These are phyloP conservation scores for Paratinospora sagittata DNA, from an alignment of 164 flowering plant genomes.

Conservation along the genomic window DNA sequence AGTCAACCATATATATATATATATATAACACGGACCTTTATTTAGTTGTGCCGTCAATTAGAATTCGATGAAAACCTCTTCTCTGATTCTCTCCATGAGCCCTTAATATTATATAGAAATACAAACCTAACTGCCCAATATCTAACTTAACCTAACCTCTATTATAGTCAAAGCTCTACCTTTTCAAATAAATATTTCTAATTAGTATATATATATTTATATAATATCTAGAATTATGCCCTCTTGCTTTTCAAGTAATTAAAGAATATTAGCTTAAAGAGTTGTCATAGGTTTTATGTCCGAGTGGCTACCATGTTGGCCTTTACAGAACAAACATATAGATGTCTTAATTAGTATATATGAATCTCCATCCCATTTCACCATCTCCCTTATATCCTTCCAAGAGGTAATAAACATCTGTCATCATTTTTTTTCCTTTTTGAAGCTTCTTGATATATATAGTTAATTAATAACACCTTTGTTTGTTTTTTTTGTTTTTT, in stretches of 20 bases:
- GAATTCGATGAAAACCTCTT: too few species aligned
- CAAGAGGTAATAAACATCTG: not conserved
- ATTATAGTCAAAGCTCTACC: not conserved
- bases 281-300: slow-evolving; percentile 1
- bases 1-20: too few species aligned
- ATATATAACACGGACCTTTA: too few species aligned
- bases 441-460: not conserved
- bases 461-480: too few species aligned
- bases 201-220: not conserved
- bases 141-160: not conserved
- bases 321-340: not conserved
- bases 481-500: too few species aligned
- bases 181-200: not conserved
- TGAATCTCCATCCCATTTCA: not conserved
- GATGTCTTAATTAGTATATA: not conserved
- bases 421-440: not conserved
- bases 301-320: not conserved
- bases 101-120: too few species aligned
- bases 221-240: too few species aligned
- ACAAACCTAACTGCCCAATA: not conserved
- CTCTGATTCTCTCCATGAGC: too few species aligned
- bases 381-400: not conserved
- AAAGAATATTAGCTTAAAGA: not conserved
- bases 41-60: too few species aligned
- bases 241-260: not conserved